Evolutionary conservation across 1,284 basidiomycete genomes (phyloP).

Genomic region (Puccinia hordei): DNA sequence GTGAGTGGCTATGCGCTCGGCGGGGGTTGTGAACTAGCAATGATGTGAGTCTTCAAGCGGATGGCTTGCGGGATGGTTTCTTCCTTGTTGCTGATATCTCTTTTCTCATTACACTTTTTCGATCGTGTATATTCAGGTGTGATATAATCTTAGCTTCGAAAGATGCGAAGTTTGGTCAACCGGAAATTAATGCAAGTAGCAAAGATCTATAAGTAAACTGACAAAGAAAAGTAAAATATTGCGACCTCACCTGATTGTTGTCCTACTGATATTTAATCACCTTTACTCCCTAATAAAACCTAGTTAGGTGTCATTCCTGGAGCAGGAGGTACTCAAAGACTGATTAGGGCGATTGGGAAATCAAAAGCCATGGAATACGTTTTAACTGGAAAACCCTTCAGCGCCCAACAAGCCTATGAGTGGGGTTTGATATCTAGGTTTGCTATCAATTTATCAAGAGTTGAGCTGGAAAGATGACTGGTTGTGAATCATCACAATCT

Average conservation of each 20-base stretch:
- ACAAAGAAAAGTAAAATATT: neutral
- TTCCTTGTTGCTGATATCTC: neutral
- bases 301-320: slow-evolving; percentile 89
- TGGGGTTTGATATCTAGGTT: slow-evolving; percentile 68
- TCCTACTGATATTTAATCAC: neutral
- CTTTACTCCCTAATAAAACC: neutral
- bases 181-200: slow-evolving; percentile 75
- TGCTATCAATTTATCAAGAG: neutral
- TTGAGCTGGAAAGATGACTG: neutral
- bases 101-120: neutral
- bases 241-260: neutral
- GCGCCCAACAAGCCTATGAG: slow-evolving; percentile 77
- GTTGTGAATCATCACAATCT: neutral
- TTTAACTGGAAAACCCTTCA: slow-evolving; percentile 79
- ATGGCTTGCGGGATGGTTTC: slow-evolving; percentile 54
- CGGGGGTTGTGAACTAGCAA: slow-evolving; percentile 92
- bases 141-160: slow-evolving; percentile 96
- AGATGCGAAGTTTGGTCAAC: slow-evolving; percentile 90
- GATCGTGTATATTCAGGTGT: slow-evolving; percentile 60
- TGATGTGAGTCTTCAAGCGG: slow-evolving; percentile 67
- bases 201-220: neutral
- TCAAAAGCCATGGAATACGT: slow-evolving; percentile 93
- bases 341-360: slow-evolving; percentile 85
- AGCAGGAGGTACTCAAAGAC: slow-evolving; percentile 77
- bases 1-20: slow-evolving; percentile 95